Conservation (phyloP, 352 stramenopile genomes). For the Phytophthora constricta region DNA sequence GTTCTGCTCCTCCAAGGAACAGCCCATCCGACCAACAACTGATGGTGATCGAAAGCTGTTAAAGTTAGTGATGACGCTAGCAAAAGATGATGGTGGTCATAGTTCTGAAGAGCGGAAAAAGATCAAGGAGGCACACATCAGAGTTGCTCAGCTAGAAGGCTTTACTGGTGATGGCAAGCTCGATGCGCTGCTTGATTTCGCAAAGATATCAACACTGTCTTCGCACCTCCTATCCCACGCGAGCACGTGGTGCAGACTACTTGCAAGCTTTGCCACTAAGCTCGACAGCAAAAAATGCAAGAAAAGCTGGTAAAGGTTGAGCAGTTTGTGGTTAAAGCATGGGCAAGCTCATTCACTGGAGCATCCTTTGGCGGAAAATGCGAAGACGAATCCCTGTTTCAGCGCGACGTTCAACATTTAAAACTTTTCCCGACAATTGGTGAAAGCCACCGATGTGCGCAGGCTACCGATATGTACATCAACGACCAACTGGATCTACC, state of each 20-base stretch:
- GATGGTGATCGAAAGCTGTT: slow-evolving; percentile 47
- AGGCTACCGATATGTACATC: slow-evolving; percentile 53
- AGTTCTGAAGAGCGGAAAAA: slow-evolving; percentile 4
- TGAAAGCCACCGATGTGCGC: slow-evolving; percentile 20
- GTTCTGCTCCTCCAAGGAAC: slow-evolving; percentile 41
- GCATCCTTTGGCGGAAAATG: slow-evolving; percentile 1
- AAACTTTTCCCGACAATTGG: slow-evolving; percentile 40
- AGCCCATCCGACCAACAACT: slow-evolving; percentile 33
- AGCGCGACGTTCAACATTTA: slow-evolving; percentile 36
- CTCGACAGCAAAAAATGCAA: slow-evolving; percentile 25
- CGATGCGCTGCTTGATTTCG: slow-evolving; percentile 42
- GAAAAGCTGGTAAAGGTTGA: slow-evolving; percentile 43
- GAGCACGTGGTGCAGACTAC: slow-evolving; percentile 44
- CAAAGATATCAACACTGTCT: slow-evolving; percentile 39
- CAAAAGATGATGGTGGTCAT: slow-evolving; percentile 15
- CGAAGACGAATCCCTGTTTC: slow-evolving; percentile 25
- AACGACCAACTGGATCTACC: slow-evolving; percentile 70
- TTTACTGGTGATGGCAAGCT: slow-evolving; percentile 26
- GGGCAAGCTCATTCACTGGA: slow-evolving; percentile 26
- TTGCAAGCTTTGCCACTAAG: slow-evolving; percentile 18
- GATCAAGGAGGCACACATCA: slow-evolving; percentile 21
- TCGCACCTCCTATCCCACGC: slow-evolving; percentile 34
- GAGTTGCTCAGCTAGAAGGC: slow-evolving; percentile 39
- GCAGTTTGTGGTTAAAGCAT: slow-evolving; percentile 34
- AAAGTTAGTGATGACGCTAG: slow-evolving; percentile 45